These are phyloP conservation scores for Apophysomyces sp. DNA, from an alignment of 371 early-diverging fungal species.

Conservation along the genomic window DNA sequence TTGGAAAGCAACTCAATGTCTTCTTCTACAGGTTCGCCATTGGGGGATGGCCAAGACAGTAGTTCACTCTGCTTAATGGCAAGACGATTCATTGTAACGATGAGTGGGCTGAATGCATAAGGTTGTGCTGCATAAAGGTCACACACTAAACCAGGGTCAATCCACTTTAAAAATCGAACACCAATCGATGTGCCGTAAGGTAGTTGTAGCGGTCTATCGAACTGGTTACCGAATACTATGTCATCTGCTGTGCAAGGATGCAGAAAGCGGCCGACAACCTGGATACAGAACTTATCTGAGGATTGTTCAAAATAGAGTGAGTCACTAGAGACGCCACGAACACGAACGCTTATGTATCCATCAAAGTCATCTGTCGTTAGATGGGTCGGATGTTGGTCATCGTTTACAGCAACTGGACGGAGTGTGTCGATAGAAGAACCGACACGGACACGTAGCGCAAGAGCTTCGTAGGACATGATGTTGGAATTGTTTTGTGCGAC, in stretches of 20 bases:
- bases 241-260: slow-evolving; percentile 63
- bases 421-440: slow-evolving; percentile 61
- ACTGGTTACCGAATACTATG: slow-evolving; percentile 79
- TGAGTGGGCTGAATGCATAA: slow-evolving; percentile 72
- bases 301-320: slow-evolving; percentile 55
- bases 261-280: slow-evolving; percentile 71
- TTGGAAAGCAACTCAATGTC: slow-evolving; percentile 19
- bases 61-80: slow-evolving; percentile 37
- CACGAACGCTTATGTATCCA: slow-evolving; percentile 67
- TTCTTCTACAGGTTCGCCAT: slow-evolving; percentile 44
- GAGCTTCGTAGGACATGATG: neutral
- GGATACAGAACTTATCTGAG: slow-evolving; percentile 66
- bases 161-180: slow-evolving; percentile 71
- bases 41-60: slow-evolving; percentile 38
- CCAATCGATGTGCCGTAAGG: slow-evolving; percentile 77
- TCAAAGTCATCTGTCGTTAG: slow-evolving; percentile 67
- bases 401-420: slow-evolving; percentile 59
- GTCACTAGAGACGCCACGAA: slow-evolving; percentile 46
- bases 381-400: slow-evolving; percentile 60
- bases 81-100: slow-evolving; percentile 73
- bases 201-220: slow-evolving; percentile 64
- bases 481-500: neutral
- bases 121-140: slow-evolving; percentile 76
- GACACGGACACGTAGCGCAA: slow-evolving; percentile 40
- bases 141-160: slow-evolving; percentile 77